phyloP scores from a whole-genome alignment of 2,329 filamentous ascomycete species.

The Rutstroemia sp. region DNA sequence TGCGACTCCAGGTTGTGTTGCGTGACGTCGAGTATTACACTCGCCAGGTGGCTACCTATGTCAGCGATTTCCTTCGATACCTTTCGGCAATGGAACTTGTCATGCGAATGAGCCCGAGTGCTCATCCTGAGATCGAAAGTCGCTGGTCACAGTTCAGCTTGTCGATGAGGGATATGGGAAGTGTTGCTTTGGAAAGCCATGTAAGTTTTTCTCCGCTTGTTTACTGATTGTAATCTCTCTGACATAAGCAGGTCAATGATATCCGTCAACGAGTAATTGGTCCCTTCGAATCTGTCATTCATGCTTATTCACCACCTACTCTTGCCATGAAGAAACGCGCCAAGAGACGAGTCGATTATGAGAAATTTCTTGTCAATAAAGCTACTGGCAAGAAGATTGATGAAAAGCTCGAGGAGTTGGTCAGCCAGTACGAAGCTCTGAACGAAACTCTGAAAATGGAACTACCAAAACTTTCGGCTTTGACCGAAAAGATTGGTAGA shows the following conservation, averaged over 20 bases:
- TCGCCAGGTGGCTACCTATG: conserved; percentile 69
- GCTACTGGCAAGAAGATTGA: conserved; percentile 80
- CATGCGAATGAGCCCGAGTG: conserved; percentile 68
- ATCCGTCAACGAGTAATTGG: conserved; percentile 80
- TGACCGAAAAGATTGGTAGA: conserved; percentile 79
- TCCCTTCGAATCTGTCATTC: conserved; percentile 71
- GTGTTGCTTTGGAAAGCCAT: conserved; percentile 77
- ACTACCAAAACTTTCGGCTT: conserved; percentile 70
- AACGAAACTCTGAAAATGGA: conserved; percentile 93
- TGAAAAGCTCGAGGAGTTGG: conserved; percentile 73
- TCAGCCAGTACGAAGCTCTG: conserved; percentile 75
- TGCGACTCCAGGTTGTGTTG: conserved; percentile 77
- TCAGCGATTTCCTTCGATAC: conserved; percentile 74
- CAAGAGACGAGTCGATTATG: conserved; percentile 86
- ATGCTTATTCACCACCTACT: conserved; percentile 75
- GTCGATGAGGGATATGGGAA: conserved; percentile 78
- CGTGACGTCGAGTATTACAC: conserved; percentile 92
- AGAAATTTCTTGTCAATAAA: conserved; percentile 69
- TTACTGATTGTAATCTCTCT: not conserved
- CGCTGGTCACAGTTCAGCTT: conserved; percentile 92
- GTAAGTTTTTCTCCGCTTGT: conserved; percentile 39
- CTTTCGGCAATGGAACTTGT: conserved; percentile 77
- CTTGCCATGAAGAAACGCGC: conserved; percentile 90
- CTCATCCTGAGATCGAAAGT: conserved; percentile 78
- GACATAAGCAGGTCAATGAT: conserved; percentile 42